A percentile compares a stretch with the other conserved stretches of the same genome.
phyloP scores from a whole-genome alignment of 192 early-diverging fungal genomes.

The Lobosporangium transversale region DNA sequence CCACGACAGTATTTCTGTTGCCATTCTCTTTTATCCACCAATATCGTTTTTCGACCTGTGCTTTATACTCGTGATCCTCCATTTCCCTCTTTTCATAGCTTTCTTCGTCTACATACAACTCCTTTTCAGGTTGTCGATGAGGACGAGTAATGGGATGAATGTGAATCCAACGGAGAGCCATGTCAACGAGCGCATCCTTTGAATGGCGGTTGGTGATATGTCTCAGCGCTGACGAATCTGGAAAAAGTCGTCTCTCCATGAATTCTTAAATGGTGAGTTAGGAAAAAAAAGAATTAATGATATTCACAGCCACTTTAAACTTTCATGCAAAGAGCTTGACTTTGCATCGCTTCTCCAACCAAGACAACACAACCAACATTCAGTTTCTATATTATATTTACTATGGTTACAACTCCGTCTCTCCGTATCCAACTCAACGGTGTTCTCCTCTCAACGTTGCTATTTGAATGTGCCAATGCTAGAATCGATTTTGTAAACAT shows the following conservation, averaged over 20 bases:
- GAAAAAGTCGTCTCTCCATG: slow-evolving; percentile 18
- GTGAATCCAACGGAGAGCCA: slow-evolving; percentile 44
- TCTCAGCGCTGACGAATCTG: slow-evolving; percentile 45
- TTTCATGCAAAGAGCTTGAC: no score
- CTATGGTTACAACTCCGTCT: slow-evolving; percentile 14
- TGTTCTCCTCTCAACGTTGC: slow-evolving; percentile 40
- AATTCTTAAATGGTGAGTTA: no score
- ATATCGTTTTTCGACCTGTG: slow-evolving; percentile 16
- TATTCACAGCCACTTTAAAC: no score
- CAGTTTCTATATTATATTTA: no score
- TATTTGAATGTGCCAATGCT: slow-evolving; percentile 50
- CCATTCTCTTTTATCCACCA: slow-evolving; percentile 15
- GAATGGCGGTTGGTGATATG: slow-evolving; percentile 48
- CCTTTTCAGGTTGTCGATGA: not conserved
- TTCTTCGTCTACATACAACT: slow-evolving; percentile 8
- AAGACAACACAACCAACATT: no score
- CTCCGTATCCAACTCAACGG: slow-evolving; percentile 43
- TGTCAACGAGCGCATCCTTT: slow-evolving; percentile 49
- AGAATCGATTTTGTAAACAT: slow-evolving; percentile 35
- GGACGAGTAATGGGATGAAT: slow-evolving; percentile 22
- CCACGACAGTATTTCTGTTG: slow-evolving; percentile 22
- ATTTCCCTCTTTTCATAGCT: slow-evolving; percentile 14
- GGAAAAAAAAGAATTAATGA: no score
- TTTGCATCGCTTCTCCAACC: no score
- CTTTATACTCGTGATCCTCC: slow-evolving; percentile 19